phyloP scores from a whole-genome alignment of 257 asterid species.

The Nicotiana noctiflora region DNA sequence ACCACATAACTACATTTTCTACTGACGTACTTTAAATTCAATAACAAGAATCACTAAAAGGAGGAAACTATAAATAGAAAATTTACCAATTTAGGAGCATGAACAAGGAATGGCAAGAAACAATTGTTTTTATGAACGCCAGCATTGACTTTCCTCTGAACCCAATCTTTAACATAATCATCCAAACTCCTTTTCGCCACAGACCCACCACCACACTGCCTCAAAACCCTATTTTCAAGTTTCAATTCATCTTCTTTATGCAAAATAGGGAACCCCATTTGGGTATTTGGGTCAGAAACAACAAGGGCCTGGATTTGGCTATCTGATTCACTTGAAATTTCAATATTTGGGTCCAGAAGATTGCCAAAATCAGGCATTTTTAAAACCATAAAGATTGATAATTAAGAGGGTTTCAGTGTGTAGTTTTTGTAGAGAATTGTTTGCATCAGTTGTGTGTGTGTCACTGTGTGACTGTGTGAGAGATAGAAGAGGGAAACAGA shows the following conservation, averaged over 20 bases:
- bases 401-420: background rate
- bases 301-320: background rate
- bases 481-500: slow-evolving; percentile 6
- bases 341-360: slow-evolving; percentile 14
- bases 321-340: background rate
- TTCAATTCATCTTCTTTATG: background rate
- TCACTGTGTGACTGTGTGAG: background rate
- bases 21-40: background rate
- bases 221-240: background rate
- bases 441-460: background rate
- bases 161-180: slow-evolving; percentile 41
- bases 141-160: slow-evolving; percentile 30
- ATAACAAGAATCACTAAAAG: background rate
- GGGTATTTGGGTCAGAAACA: background rate
- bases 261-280: background rate
- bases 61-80: background rate
- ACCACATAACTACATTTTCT: background rate
- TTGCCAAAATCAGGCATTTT: slow-evolving; percentile 45
- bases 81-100: slow-evolving; percentile 57
- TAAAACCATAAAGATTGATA: background rate
- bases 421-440: background rate
- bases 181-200: slow-evolving; percentile 15
- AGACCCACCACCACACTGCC: background rate
- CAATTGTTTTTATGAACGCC: slow-evolving; percentile 41
- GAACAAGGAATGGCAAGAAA: slow-evolving; percentile 44